Evolutionary conservation across 768 basidiomycete species (phyloP).

Genomic region (Omphalotus guepiniiformis): DNA sequence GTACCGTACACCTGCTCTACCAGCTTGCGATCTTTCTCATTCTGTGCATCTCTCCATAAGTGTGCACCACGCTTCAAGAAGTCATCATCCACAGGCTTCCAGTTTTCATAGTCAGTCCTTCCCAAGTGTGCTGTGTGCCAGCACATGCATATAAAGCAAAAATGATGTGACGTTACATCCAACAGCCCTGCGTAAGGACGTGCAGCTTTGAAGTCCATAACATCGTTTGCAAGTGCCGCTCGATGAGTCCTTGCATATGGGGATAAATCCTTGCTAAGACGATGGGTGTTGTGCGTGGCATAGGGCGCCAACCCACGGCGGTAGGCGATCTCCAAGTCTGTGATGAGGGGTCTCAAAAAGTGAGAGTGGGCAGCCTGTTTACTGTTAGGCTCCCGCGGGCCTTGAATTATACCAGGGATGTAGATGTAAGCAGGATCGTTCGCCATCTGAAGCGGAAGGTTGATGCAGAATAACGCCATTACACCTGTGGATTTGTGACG

Average conservation of each 20-base stretch:
- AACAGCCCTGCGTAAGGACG: not conserved
- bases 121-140: conserved; percentile 1
- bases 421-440: too few species aligned
- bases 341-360: too few species aligned
- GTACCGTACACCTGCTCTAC: conserved; percentile 20
- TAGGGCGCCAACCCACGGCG: too few species aligned
- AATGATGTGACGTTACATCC: not conserved
- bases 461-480: too few species aligned
- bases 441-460: too few species aligned
- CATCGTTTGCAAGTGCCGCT: not conserved
- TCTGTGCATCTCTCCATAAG: conserved; percentile 19
- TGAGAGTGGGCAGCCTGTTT: too few species aligned
- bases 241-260: conserved; percentile 5
- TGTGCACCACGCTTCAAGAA: conserved; percentile 13
- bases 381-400: too few species aligned
- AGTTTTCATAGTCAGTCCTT: conserved; percentile 12
- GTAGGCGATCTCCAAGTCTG: too few species aligned
- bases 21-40: conserved; percentile 8
- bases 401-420: too few species aligned
- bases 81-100: conserved; percentile 10
- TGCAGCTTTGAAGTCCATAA: conserved; percentile 1
- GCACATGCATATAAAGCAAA: not conserved
- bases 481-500: too few species aligned
- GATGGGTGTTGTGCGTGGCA: not conserved
- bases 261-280: too few species aligned